Evolutionary conservation across 257 asterid species (phyloP).

Genomic region (Nicotiana undulata): DNA sequence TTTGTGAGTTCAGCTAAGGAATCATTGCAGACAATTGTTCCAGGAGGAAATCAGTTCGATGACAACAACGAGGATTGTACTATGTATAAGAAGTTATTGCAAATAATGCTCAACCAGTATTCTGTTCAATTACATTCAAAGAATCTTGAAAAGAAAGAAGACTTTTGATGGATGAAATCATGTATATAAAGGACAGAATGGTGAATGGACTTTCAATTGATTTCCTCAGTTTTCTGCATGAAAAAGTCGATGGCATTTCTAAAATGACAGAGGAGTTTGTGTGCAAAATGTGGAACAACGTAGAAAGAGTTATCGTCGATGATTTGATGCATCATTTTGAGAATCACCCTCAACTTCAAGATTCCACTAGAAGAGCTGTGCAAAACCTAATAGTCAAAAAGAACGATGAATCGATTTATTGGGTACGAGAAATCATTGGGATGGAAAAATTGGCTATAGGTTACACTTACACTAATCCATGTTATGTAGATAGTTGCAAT

Average conservation of each 20-base stretch:
- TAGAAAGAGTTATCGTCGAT: not conserved
- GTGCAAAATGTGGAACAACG: not conserved
- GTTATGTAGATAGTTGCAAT: not conserved
- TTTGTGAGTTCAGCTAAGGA: too few relatives aligned
- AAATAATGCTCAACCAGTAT: not conserved
- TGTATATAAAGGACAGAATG: not conserved
- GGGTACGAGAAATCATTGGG: constrained; percentile 15
- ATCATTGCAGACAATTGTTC: too few relatives aligned
- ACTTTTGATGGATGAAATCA: not conserved
- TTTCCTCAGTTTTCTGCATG: not conserved
- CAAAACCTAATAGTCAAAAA: constrained; percentile 11
- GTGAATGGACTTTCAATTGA: not conserved
- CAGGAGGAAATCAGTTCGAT: too few relatives aligned
- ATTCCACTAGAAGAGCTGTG: not conserved
- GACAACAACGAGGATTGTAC: not conserved
- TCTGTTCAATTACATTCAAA: not conserved
- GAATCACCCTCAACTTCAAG: not conserved
- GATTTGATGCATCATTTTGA: not conserved
- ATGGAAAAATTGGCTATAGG: constrained; percentile 13
- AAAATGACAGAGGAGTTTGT: not conserved
- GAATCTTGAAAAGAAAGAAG: not conserved
- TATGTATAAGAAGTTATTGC: not conserved
- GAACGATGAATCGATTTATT: constrained; percentile 14
- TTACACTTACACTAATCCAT: constrained; percentile 12
- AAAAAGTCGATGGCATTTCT: not conserved